Base-by-base conservation (phyloP, 2,329 filamentous ascomycete genomes). In the Venturia carpophila region DNA sequence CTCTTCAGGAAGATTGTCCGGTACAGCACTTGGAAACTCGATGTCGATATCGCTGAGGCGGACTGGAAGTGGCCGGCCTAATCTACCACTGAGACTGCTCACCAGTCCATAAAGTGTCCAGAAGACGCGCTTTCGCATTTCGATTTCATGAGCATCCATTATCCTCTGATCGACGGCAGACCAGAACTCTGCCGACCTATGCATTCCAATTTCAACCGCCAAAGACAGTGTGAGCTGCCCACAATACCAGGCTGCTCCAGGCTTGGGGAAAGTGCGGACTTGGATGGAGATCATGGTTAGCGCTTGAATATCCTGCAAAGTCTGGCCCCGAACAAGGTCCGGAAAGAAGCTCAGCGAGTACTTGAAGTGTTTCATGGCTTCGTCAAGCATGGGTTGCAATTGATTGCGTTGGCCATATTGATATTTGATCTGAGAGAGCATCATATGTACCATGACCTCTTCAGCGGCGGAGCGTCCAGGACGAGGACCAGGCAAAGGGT, bases 351-450 rank as follows among this genome's bases (percentile, higher is more conserved):
- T 84, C 56, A 92, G 76, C 1, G 87, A 83, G 71, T 87, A 93
- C 70, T 92, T 88, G 69, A 92, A 93, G 73, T 94, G 90, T 64
- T 84, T 83, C 74, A 92, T 90, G 3, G 89, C 90, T 62, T 87
- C 77, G 1, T 84, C 80, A 68, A 88, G 85, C 63, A 88, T 76
- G 19, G 82, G 73, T 65, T 84, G 77, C 67, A 85, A 80, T 67
- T 80, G 79, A 69, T 91, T 92, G 24, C 90, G 82, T 5, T 86
- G 79, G n/a, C 87, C 87, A 67, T 87, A 89, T 70, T 95, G 90
- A 69, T 89, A 91, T 71, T 87, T 87, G 69, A 93, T 88, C 62
- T 86, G 87, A 13, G 89, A 87, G 66, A 94, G 87, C 52, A 94
- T 83, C 85, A 92, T 90, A 74, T 93, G 88, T 0, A 92, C 81